phyloP scores from a whole-genome alignment of 208 protist genomes.

The Endotrypanum monterogeii region DNA sequence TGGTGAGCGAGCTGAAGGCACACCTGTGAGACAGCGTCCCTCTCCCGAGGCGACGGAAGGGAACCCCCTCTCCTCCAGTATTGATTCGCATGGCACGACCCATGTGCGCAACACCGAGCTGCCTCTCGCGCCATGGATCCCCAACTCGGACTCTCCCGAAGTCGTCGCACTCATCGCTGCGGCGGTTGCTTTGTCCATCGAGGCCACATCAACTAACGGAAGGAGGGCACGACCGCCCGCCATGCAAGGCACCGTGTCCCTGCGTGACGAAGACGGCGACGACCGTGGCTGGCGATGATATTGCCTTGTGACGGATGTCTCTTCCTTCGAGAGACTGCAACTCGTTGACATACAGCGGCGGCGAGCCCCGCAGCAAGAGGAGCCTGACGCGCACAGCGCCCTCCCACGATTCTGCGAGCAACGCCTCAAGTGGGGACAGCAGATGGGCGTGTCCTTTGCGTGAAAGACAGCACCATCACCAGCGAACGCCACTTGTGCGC shows the following conservation, averaged over 20 bases:
- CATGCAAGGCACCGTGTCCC: not conserved
- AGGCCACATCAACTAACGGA: not conserved
- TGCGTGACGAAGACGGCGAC: slow-evolving; percentile 7
- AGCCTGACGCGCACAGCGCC: not conserved
- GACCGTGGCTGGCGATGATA: slow-evolving; percentile 1
- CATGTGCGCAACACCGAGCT: not conserved
- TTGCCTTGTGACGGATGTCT: not conserved
- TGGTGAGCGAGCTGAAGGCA: not conserved
- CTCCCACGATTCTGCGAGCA: not conserved
- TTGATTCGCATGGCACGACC: not conserved
- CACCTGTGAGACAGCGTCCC: not conserved
- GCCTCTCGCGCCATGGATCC: not conserved
- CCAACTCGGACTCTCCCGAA: not conserved
- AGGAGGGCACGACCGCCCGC: not conserved
- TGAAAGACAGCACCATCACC: not conserved
- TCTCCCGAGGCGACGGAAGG: not conserved
- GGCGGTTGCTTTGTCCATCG: not conserved
- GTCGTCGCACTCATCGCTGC: not conserved
- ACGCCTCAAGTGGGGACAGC: not conserved
- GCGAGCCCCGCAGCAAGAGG: not conserved
- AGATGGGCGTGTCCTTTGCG: not conserved
- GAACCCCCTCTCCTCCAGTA: not conserved
- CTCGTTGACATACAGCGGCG: not conserved
- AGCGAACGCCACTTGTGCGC: not conserved
- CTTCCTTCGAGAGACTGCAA: not conserved